phyloP scores from a whole-genome alignment of 192 early-diverging fungal species.

The Glomus cerebriforme region DNA sequence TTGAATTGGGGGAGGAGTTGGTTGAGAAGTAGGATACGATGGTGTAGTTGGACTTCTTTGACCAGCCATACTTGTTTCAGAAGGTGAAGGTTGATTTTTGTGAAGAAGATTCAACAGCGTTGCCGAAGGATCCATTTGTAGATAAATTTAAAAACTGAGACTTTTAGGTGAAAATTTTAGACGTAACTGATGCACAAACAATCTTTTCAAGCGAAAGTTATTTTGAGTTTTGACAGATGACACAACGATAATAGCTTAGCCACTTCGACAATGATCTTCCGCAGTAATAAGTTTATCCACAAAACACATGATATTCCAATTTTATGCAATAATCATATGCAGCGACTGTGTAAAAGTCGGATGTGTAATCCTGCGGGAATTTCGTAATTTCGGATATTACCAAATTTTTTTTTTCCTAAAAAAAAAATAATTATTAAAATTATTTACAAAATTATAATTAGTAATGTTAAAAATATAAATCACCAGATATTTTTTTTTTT shows the following conservation, averaged over 20 bases:
- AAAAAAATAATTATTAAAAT: too few relatives aligned
- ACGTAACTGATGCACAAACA: background rate
- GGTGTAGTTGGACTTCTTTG: slow-evolving; percentile 10
- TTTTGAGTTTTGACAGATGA: background rate
- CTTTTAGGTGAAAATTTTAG: background rate
- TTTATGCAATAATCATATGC: background rate
- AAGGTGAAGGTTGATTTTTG: background rate
- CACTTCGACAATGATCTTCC: background rate
- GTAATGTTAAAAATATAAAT: too few relatives aligned
- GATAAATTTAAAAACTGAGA: background rate
- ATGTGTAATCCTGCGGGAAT: too few relatives aligned
- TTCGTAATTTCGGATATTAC: too few relatives aligned
- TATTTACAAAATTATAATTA: too few relatives aligned
- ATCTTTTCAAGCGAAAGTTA: background rate
- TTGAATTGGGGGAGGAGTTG: background rate
- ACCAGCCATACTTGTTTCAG: slow-evolving; percentile 1
- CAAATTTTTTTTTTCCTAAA: too few relatives aligned
- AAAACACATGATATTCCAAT: background rate
- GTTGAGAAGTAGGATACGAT: slow-evolving; percentile 13
- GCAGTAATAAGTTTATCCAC: background rate
- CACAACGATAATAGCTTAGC: background rate
- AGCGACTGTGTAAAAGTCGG: too few relatives aligned
- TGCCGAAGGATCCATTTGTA: slow-evolving; percentile 28
- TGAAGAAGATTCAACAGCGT: slow-evolving; percentile 30
- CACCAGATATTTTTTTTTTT: too few relatives aligned